Evolutionary conservation across 805 yeast genomes (phyloP).

Genomic region (Metschnikowia lachancei): DNA sequence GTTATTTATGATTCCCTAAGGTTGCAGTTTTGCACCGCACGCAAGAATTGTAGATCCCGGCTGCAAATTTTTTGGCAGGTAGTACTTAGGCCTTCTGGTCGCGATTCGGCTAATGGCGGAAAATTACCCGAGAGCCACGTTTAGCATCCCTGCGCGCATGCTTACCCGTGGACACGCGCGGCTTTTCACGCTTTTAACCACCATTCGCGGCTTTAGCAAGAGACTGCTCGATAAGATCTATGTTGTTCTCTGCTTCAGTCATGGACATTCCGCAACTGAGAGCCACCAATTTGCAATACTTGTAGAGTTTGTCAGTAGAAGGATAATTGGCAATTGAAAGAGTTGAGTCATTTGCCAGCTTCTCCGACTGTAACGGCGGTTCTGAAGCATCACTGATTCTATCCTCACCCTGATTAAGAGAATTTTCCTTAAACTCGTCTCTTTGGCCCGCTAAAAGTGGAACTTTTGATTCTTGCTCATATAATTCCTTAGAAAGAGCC

Average conservation of each 20-base stretch:
- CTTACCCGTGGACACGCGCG: not conserved
- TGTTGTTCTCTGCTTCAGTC: slow-evolving; percentile 40
- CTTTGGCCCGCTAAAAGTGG: slow-evolving; percentile 18
- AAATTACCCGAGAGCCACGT: not conserved
- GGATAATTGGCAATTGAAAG: slow-evolving; percentile 21
- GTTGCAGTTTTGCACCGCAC: slow-evolving; percentile 1
- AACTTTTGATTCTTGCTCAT: slow-evolving; percentile 23
- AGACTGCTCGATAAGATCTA: slow-evolving; percentile 42
- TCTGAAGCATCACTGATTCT: not conserved
- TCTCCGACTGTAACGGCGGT: not conserved
- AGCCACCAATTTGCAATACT: slow-evolving; percentile 41
- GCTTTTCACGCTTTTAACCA: not conserved
- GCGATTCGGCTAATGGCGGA: slow-evolving; percentile 18
- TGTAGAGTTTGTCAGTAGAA: slow-evolving; percentile 33
- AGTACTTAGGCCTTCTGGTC: slow-evolving; percentile 1
- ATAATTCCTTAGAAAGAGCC: slow-evolving; percentile 19
- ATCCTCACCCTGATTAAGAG: not conserved
- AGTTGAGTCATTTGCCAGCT: not conserved
- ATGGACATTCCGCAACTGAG: slow-evolving; percentile 43
- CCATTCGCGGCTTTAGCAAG: slow-evolving; percentile 25
- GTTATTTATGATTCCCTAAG: slow-evolving; percentile 1
- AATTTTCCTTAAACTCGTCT: slow-evolving; percentile 23
- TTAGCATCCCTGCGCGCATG: not conserved
- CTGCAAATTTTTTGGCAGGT: slow-evolving; percentile 11
- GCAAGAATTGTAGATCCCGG: slow-evolving; percentile 12